Conservation (phyloP, 2,329 filamentous ascomycete species). For the Dothideomycetes sp. region DNA sequence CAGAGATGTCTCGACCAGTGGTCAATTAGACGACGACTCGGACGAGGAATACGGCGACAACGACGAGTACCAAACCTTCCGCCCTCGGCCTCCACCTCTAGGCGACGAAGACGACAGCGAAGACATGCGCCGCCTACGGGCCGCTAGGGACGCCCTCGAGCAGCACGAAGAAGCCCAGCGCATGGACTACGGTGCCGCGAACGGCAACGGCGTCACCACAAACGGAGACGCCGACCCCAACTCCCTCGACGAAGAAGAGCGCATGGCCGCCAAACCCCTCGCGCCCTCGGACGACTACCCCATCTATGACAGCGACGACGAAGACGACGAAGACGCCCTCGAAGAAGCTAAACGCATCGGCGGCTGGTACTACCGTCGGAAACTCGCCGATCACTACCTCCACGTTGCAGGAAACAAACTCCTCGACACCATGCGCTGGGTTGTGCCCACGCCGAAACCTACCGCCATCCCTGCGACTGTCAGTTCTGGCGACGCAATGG, state of each 20-base stretch:
- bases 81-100: no score
- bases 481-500: slow-evolving; percentile 26
- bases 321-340: slow-evolving; percentile 51
- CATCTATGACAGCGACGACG: slow-evolving; percentile 79
- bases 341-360: slow-evolving; percentile 69
- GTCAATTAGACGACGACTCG: slow-evolving; percentile 65
- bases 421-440: slow-evolving; percentile 22
- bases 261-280: slow-evolving; percentile 53
- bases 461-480: slow-evolving; percentile 27
- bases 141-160: slow-evolving; percentile 38
- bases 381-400: slow-evolving; percentile 39
- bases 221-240: slow-evolving; percentile 24
- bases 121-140: slow-evolving; percentile 36
- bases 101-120: slow-evolving; percentile 30
- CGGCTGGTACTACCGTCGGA: slow-evolving; percentile 62
- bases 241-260: slow-evolving; percentile 67
- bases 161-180: slow-evolving; percentile 38
- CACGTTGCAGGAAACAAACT: slow-evolving; percentile 31
- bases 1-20: slow-evolving; percentile 64
- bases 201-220: slow-evolving; percentile 32
- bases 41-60: slow-evolving; percentile 53
- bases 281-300: slow-evolving; percentile 59
- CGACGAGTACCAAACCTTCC: slow-evolving; percentile 14
- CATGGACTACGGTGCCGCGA: slow-evolving; percentile 35
- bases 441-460: slow-evolving; percentile 26